Evolutionary conservation across 2,329 filamentous ascomycete species (phyloP), one percentile per base, ranked within the genome.

Genomic region (Aspergillus costaricaensis): DNA sequence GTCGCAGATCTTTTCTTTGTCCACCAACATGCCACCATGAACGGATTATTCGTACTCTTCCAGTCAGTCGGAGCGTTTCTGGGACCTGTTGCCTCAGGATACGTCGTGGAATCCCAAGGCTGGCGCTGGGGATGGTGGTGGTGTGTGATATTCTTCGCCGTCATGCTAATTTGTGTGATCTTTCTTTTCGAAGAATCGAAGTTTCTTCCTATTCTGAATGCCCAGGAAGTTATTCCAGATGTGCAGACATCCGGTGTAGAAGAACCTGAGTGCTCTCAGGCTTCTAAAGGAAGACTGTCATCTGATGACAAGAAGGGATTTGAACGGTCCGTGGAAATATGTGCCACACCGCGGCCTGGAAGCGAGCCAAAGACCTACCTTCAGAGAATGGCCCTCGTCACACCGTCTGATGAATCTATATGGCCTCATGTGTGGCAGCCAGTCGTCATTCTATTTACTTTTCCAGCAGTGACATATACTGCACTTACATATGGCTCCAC

Each of bases 71-170:
- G 72, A 15, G 68, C 72, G 1, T 78, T 72, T 6, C 68, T 83
- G 1, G 75, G 72, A 0, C 74, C 78, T 0, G 68, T 79, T 4
- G 64, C 63, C 1, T 68, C 67, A 1, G 73, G 72, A 2, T 74
- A 65, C 43, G 66, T 80, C n/a, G 75, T 76, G 0, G 65, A 70
- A 0, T 67, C 69, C 1, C 75, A 80, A 64, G 81, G 80, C 0
- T 85, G 82, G 82, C 72, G 81, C 12, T 84, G 80, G 80, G 73
- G 79, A 1, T 83, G 76, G 75, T 82, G 80, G 80, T 83, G 74
- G 74, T 76, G 68, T 48, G 71, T 71, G 17, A 79, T 81, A 52
- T 68, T 81, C 32, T 70, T 81, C 23, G 74, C 74, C 2, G 58
- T 70, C 8, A 70, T 72, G 5, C 57, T 82, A 0, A 3, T 82